A percentile compares a stretch with the other conserved stretches of the same genome.
phyloP scores from a whole-genome alignment of 768 basidiomycete genomes.

The Lactifluus echinatus region DNA sequence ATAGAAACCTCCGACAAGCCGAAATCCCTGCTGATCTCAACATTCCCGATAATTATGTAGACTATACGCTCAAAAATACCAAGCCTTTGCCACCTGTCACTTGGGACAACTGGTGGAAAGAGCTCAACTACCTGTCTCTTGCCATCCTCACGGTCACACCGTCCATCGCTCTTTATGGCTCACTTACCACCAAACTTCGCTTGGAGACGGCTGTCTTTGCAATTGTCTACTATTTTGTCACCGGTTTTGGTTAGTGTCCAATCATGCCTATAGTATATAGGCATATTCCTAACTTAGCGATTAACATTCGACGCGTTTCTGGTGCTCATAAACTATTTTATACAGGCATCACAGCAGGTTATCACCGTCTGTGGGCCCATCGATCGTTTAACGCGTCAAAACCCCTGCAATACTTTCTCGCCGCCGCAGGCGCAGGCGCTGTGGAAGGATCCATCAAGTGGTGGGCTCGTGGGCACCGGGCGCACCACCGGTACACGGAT shows the following conservation, averaged over 20 bases:
- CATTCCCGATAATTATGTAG: slow-evolving; percentile 53
- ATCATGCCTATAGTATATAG: slow-evolving; percentile 12
- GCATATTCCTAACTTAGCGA: neutral
- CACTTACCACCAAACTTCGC: slow-evolving; percentile 51
- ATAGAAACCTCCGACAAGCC: slow-evolving; percentile 20
- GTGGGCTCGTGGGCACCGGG: slow-evolving; percentile 98
- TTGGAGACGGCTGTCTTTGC: slow-evolving; percentile 69
- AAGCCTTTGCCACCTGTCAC: slow-evolving; percentile 43
- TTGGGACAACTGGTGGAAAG: slow-evolving; percentile 37
- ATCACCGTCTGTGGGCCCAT: slow-evolving; percentile 97
- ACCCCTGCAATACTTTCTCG: slow-evolving; percentile 78
- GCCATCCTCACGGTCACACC: slow-evolving; percentile 68
- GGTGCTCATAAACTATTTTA: neutral
- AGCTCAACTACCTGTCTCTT: slow-evolving; percentile 74
- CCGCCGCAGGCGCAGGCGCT: slow-evolving; percentile 81
- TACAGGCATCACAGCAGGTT: slow-evolving; percentile 81
- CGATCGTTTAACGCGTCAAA: slow-evolving; percentile 87
- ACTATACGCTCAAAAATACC: slow-evolving; percentile 41
- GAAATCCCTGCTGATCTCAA: slow-evolving; percentile 29
- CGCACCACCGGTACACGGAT: slow-evolving; percentile 95
- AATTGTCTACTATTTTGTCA: slow-evolving; percentile 65
- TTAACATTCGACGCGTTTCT: neutral
- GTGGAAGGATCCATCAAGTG: slow-evolving; percentile 97
- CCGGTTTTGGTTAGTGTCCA: slow-evolving; percentile 64
- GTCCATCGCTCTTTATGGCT: slow-evolving; percentile 62